Conservation (phyloP, 2,329 filamentous ascomycete genomes). For the Aureobasidium sp. region DNA sequence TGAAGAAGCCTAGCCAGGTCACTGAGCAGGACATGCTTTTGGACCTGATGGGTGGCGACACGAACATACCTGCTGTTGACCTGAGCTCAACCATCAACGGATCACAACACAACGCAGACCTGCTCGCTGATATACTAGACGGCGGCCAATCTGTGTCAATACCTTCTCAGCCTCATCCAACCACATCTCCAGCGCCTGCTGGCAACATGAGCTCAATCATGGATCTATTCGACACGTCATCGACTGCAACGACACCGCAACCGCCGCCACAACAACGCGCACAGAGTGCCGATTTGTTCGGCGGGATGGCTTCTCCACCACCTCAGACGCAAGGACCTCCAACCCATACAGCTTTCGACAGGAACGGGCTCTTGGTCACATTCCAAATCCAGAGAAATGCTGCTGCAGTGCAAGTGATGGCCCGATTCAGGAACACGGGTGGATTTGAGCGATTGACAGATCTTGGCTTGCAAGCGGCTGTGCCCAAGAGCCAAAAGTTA, state of each 20-base stretch:
- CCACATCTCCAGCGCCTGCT: conserved; percentile 20
- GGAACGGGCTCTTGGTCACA: conserved; percentile 73
- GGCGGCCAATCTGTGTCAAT: conserved; percentile 45
- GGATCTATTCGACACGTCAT: conserved; percentile 65
- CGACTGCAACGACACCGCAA: conserved; percentile 34
- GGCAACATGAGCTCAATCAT: conserved; percentile 59
- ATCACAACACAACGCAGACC: conserved; percentile 67
- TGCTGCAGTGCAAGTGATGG: conserved; percentile 71
- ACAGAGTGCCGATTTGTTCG: conserved; percentile 34
- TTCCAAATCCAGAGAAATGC: conserved; percentile 78
- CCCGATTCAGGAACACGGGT: conserved; percentile 73
- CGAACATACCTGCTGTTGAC: conserved; percentile 52
- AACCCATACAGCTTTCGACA: conserved; percentile 70
- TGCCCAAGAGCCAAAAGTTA: conserved; percentile 92
- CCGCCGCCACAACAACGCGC: conserved; percentile 32
- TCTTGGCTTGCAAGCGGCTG: conserved; percentile 84
- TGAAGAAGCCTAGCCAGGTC: conserved; percentile 69
- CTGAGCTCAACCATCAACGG: conserved; percentile 48
- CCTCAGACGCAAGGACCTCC: conserved; percentile 30
- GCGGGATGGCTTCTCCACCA: conserved; percentile 41
- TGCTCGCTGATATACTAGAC: conserved; percentile 86
- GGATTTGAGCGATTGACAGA: conserved; percentile 57
- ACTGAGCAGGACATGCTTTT: conserved; percentile 86
- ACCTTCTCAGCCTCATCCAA: conserved; percentile 38
- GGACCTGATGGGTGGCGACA: conserved; percentile 76